Percentiles rank a stretch among this genome's conserved stretches.
These are phyloP conservation scores for Castanea crenata DNA, from an alignment of 306 rosid genomes.

Conservation along the genomic window DNA sequence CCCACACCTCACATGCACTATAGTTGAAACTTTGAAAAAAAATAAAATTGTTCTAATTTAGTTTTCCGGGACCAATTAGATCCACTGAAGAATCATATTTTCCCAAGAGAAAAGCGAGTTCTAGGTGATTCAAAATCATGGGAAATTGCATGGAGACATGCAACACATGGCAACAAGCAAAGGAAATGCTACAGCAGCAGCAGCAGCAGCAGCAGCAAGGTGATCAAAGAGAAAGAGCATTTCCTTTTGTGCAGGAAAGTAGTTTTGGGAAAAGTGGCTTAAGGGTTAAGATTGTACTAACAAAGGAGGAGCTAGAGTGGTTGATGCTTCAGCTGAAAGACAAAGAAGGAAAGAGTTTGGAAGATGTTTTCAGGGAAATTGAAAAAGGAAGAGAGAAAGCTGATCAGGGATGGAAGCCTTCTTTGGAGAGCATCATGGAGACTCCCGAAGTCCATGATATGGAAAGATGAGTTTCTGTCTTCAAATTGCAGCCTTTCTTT, in stretches of 20 bases:
- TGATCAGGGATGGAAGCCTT: conserved; percentile 74
- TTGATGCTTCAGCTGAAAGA: conserved; percentile 52
- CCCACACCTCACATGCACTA: not conserved
- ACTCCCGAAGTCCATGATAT: conserved; percentile 62
- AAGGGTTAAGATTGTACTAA: conserved; percentile 71
- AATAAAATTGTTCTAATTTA: no score
- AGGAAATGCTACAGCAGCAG: conserved; percentile 20
- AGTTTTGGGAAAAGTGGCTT: conserved; percentile 20
- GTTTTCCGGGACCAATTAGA: not conserved
- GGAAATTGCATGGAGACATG: conserved; percentile 75
- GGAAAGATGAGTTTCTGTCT: conserved; percentile 18
- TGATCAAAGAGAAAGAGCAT: not conserved
- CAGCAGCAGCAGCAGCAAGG: conserved; percentile 1
- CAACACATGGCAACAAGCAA: conserved; percentile 11
- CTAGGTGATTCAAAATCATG: conserved; percentile 29
- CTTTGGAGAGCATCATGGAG: conserved; percentile 71
- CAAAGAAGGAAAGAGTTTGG: conserved; percentile 45
- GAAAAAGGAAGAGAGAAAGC: conserved; percentile 42
- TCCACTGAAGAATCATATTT: not conserved
- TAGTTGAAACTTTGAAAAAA: not conserved
- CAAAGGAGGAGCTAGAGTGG: conserved; percentile 75
- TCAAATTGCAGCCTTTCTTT: not conserved
- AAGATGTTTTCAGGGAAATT: conserved; percentile 54
- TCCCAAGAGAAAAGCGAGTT: no score
- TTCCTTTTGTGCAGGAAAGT: conserved; percentile 16